Base-by-base conservation (phyloP, 441 rosid genomes). In the Omphalea diandra region DNA sequence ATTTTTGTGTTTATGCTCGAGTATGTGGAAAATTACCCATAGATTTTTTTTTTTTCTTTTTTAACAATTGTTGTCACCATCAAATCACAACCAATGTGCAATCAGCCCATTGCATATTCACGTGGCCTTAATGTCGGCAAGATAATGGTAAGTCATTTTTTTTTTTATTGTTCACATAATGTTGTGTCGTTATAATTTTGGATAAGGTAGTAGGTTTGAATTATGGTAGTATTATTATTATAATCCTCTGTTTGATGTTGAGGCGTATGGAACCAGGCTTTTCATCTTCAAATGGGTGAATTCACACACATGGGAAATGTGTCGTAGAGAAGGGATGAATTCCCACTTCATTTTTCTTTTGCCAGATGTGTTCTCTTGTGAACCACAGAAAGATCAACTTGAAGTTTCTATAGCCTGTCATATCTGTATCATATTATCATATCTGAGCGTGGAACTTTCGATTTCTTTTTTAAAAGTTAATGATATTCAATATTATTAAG, bases 261-360 rank as follows among this genome's bases (percentile, higher is more conserved):
- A 92, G 92, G 96, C 54, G 90, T 81, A 53, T 93, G 97, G 82
- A 93, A 89, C 81, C 98, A 86, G 74, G 89, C 96, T 4, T 88
- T 89, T 79, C 97, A 93, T 83, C 95, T 93, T 71, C 98, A 90
- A 58, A 58, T 58, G 40, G 43, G 43, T 58, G 73, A 90, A 86
- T 75, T 89, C 96, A 7, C 96, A 93, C 69, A 78, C 92, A 41
- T 75, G 89, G 68, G 91, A 87, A 83, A 86, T 90, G 95, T 89
- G 97, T 77, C 83, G 94, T 8, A 77, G 95, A 70, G 95, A 90
- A 70, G 54, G 78, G 41, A 27, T 55, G 36, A 55, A 14, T n/a
- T 47, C 7, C 7, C 52, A 18, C 26, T 8, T 26, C 32, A 47
- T 2, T 24, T 24, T 24, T 8, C 11, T 11, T 24, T 54, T 4